Evolutionary conservation across 768 basidiomycete species (phyloP), one percentile per base, ranked within the genome.

Genomic region (Rhodotorula taiwanensis): DNA sequence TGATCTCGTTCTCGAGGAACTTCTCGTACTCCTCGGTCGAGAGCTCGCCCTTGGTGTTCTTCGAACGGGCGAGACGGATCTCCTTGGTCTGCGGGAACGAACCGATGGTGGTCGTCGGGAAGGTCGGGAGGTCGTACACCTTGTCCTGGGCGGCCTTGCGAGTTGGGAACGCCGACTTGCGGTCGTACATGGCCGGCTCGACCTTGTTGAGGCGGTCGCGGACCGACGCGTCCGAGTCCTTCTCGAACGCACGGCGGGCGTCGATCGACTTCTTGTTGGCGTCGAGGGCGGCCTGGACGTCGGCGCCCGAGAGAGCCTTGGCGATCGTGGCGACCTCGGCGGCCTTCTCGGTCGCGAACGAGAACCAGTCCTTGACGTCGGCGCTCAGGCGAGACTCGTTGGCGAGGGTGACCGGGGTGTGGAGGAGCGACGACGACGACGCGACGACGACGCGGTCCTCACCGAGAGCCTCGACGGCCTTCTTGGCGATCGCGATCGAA

Each of bases 1-100:
- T 83, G 72, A 99, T 88, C 79, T 99, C 95, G 80, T 91, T 89
- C 82, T 93, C 87, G 81, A 99, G 93, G 81, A 98, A 98, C 70
- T 89, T 83, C 70, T 98, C 92, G 79, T 99, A 99, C 78, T 97
- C 80, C 55, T 81, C 84, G 72, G 82, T 76, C 56, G 87, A 86
- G 75, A 99, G 80, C 76, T 95, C 90, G 67, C 85, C 84, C 81
- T 98, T 99, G 77, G 82, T 84, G 71, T 90, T 84, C 80, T 89
- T 97, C 70, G 93, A 86, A 81, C 95, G 94, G 74, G 93, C 93
- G 71, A 82, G 82, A 79, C 95, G 93, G 73, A 99, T 99, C 79
- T 98, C 93, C 79, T 94, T 97, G 74, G 95, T 99, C 86, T 99
- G 95, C 84, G 88, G 74, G 42, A 71, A 69, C 14, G 66, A 31